These are phyloP conservation scores for Calonectria multiphialidica DNA, from an alignment of 2,329 filamentous ascomycete genomes.

Conservation along the genomic window DNA sequence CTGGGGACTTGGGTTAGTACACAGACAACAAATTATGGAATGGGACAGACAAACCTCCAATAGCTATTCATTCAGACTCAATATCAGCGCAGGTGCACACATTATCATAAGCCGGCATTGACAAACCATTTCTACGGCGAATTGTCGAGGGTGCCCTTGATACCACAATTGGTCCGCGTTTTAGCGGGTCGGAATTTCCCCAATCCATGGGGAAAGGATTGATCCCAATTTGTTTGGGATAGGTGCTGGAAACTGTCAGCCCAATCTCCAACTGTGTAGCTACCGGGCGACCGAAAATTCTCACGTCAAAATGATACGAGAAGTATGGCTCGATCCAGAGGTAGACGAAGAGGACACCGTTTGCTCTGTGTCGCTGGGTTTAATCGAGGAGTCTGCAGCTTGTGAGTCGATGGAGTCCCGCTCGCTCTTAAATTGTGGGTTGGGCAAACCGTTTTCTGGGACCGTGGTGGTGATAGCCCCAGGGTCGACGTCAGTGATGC, in stretches of 20 bases:
- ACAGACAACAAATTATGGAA: not conserved
- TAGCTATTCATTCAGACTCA: conserved; percentile 53
- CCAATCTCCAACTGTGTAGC: conserved; percentile 9
- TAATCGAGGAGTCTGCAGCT: conserved; percentile 25
- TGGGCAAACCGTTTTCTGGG: conserved; percentile 18
- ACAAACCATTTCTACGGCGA: conserved; percentile 81
- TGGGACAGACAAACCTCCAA: conserved; percentile 63
- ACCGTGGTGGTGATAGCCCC: conserved; percentile 13
- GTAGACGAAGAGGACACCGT: conserved; percentile 38
- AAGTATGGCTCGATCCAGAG: conserved; percentile 55
- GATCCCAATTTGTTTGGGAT: conserved; percentile 94
- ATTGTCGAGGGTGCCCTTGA: conserved; percentile 82
- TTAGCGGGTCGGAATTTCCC: conserved; percentile 81
- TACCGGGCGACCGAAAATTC: conserved; percentile 28
- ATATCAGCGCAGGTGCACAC: conserved; percentile 28
- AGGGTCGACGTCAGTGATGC: conserved; percentile 31
- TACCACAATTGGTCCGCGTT: conserved; percentile 90
- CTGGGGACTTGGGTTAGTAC: conserved; percentile 45
- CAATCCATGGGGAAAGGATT: conserved; percentile 91
- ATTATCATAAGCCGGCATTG: conserved; percentile 17
- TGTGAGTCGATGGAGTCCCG: conserved; percentile 17
- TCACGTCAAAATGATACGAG: conserved; percentile 68
- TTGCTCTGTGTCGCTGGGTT: conserved; percentile 35
- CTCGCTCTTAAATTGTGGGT: conserved; percentile 26
- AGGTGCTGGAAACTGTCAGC: conserved; percentile 67